Conservation (phyloP, 1,284 basidiomycete genomes). For the Leccinum cinnamomeum region DNA sequence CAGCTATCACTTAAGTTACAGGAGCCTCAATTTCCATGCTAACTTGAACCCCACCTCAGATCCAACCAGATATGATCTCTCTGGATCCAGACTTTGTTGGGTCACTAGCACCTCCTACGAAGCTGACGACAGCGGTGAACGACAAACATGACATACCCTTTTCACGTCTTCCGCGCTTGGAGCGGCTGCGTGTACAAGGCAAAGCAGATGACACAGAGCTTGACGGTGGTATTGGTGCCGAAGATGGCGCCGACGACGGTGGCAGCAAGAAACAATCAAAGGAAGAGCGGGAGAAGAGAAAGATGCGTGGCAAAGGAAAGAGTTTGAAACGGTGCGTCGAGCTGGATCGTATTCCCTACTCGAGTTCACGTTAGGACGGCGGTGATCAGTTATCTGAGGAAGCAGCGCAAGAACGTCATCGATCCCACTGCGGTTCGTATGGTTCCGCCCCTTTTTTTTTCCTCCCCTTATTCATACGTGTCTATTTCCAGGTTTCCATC, state of each 20-base stretch:
- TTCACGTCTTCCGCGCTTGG: constrained; percentile 69
- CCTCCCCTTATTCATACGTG: background rate
- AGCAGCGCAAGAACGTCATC: constrained; percentile 91
- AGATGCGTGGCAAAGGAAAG: constrained; percentile 84
- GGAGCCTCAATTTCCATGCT: background rate
- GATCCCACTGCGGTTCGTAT: constrained; percentile 80
- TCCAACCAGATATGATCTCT: constrained; percentile 92
- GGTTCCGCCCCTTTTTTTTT: background rate
- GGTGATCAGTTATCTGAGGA: constrained; percentile 62
- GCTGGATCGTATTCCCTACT: background rate
- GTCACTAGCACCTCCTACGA: constrained; percentile 62
- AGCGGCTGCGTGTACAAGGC: constrained; percentile 69
- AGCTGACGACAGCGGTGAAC: constrained; percentile 57
- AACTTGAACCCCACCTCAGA: constrained; percentile 41
- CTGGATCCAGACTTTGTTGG: constrained; percentile 87
- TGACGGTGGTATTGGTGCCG: no score
- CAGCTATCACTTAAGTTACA: constrained; percentile 2
- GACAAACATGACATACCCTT: constrained; percentile 59
- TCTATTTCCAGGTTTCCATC: constrained; percentile 54
- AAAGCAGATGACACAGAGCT: no score
- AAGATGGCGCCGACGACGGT: constrained; percentile 37
- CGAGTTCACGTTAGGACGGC: background rate
- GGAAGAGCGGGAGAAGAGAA: constrained; percentile 70
- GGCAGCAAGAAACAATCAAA: constrained; percentile 35
- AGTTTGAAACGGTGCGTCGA: constrained; percentile 68